phyloP scores from a whole-genome alignment of 2,329 filamentous ascomycete genomes.

The Chaetomium sp. region DNA sequence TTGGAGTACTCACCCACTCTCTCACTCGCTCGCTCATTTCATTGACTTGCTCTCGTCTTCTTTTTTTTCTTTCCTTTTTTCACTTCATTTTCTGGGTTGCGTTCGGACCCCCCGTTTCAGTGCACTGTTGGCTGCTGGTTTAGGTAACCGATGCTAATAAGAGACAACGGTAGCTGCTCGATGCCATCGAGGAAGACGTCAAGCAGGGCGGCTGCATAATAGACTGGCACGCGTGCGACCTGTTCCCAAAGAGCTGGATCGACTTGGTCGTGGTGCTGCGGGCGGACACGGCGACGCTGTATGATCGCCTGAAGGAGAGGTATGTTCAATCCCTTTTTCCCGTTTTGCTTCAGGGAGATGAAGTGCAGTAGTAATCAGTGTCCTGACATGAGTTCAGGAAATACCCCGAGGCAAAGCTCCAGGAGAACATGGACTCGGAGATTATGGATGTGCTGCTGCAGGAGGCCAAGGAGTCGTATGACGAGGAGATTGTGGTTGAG shows the following conservation, averaged over 20 bases:
- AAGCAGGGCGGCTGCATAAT: constrained; percentile 82
- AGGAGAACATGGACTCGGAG: constrained; percentile 95
- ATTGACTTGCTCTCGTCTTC: background rate
- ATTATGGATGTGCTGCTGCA: constrained; percentile 95
- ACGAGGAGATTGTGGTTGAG: constrained; percentile 85
- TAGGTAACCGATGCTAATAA: constrained; percentile 21
- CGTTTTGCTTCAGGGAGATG: background rate
- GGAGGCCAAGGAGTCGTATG: constrained; percentile 85
- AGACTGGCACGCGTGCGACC: constrained; percentile 97
- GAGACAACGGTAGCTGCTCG: constrained; percentile 64
- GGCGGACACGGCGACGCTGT: constrained; percentile 76
- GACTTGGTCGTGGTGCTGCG: constrained; percentile 92
- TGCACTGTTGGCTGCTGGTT: background rate
- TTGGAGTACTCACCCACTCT: background rate
- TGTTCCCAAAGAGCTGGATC: constrained; percentile 92
- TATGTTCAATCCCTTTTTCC: constrained; percentile 40
- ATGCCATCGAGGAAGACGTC: constrained; percentile 82
- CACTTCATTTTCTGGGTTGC: background rate
- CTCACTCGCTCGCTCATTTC: constrained; percentile 1
- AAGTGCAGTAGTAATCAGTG: background rate
- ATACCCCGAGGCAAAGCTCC: constrained; percentile 83
- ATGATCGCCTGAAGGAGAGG: constrained; percentile 79
- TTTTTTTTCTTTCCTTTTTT: constrained; percentile 22
- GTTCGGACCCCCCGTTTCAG: background rate
- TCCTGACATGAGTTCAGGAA: constrained; percentile 54